Evolutionary conservation across 108 stramenopile species (phyloP), one percentile per base, ranked within the genome.

Genomic region (Cyclotella baltica): DNA sequence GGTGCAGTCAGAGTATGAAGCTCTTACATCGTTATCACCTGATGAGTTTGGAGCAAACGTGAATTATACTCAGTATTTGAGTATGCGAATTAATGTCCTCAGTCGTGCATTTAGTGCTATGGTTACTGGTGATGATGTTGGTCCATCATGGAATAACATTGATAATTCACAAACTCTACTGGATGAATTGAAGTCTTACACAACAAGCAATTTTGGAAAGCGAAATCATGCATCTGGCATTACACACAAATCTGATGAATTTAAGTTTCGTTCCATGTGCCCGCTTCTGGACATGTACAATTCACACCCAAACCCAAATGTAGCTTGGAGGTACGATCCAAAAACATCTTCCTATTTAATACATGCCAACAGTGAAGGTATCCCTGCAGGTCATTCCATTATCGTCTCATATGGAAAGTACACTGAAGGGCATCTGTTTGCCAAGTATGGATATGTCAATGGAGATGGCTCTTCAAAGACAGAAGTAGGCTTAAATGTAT

Each of bases 251-350:
- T 66, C 83, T 9, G 88, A 90, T 53, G 68, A 87, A 22, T 67
- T 77, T n/a, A 75, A 82, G 56, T 76, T 89, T 53, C 46, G 88
- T 62, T 78, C 88, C 50, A 90, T 95, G 90, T 80, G 87, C 57
- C 94, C 92, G 3, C 86, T 95, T 18, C 78, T 92, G 19, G 94
- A 95, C 53, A 78, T 92, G 77, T 90, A 88, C 81, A 87, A 95
- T 85, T 88, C 88, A 28, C 94, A 95, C 69, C 87, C 92, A 11
- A 76, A 88, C 25, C 85, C 90, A 22, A 93, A 92, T 75, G 88
- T 86, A 0, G 68, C 61, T 13, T 89, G 88, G 79, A 74, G 72
- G 34, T 92, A 89, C 74, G 66, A 87, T 25, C 16, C 70, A 22
- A 59, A 37, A 72, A 73, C 80, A 25, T 46, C 78, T 55, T 81